Evolutionary conservation across 2,329 filamentous ascomycete genomes (phyloP).

Genomic region (Botryotinia globosa): DNA sequence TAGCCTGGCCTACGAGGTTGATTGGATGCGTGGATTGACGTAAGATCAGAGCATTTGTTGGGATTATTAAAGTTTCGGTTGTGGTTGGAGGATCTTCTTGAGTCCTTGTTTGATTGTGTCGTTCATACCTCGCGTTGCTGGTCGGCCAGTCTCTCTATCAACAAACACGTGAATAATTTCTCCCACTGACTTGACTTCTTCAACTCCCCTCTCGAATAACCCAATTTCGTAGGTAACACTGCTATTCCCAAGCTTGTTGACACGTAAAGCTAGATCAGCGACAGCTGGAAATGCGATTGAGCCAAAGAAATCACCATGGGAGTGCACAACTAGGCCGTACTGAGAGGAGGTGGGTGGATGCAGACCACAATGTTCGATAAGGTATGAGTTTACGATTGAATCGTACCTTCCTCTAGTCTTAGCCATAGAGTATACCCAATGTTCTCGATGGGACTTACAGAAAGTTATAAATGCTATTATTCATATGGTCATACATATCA

Average conservation of each 20-base stretch:
- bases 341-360: slow-evolving; percentile 67
- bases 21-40: not conserved
- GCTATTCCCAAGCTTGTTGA: slow-evolving; percentile 78
- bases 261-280: slow-evolving; percentile 76
- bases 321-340: slow-evolving; percentile 81
- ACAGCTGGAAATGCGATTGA: slow-evolving; percentile 78
- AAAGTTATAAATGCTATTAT: slow-evolving; percentile 84
- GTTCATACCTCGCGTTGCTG: slow-evolving; percentile 64
- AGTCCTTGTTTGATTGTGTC: slow-evolving; percentile 56
- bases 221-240: slow-evolving; percentile 90
- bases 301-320: slow-evolving; percentile 81
- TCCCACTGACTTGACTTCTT: slow-evolving; percentile 77
- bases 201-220: slow-evolving; percentile 72
- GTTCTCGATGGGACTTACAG: slow-evolving; percentile 48
- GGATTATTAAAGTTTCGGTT: slow-evolving; percentile 32
- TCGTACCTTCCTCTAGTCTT: slow-evolving; percentile 60
- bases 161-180: slow-evolving; percentile 88
- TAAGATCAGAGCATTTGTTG: not conserved
- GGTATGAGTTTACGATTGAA: slow-evolving; percentile 83
- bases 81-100: slow-evolving; percentile 49
- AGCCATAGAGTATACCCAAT: not conserved
- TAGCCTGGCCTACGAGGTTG: not conserved
- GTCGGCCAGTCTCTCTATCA: slow-evolving; percentile 67
- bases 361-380: slow-evolving; percentile 74
- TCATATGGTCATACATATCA: slow-evolving; percentile 93